A percentile compares a stretch with the other conserved stretches of the same genome.
These are phyloP conservation scores for Tolypocladium tropicale DNA, from an alignment of 2,329 filamentous ascomycete genomes.

Conservation along the genomic window DNA sequence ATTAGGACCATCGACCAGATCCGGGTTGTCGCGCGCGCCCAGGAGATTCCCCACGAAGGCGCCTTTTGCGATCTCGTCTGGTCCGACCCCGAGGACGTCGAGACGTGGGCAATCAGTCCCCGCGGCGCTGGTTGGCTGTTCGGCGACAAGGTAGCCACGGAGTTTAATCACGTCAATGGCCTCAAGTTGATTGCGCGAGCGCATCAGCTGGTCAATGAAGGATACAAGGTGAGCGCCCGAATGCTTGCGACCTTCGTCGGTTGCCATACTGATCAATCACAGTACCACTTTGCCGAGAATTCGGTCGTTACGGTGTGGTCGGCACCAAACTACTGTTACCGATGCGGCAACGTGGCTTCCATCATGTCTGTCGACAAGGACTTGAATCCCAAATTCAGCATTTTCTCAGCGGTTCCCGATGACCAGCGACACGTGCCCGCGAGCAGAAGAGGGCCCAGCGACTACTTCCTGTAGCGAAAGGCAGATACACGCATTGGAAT, in stretches of 20 bases:
- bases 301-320: slow-evolving; percentile 98
- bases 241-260: neutral
- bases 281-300: slow-evolving; percentile 91
- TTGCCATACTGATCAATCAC: slow-evolving; percentile 15
- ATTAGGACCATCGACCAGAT: slow-evolving; percentile 99
- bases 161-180: slow-evolving; percentile 94
- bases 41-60: slow-evolving; percentile 96
- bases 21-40: slow-evolving; percentile 92
- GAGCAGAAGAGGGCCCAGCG: slow-evolving; percentile 54
- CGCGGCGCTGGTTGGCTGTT: slow-evolving; percentile 97
- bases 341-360: slow-evolving; percentile 92
- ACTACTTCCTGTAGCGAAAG: slow-evolving; percentile 54
- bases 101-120: slow-evolving; percentile 92
- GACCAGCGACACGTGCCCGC: slow-evolving; percentile 72
- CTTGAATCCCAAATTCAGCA: slow-evolving; percentile 82
- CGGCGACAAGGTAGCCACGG: slow-evolving; percentile 91
- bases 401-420: slow-evolving; percentile 83
- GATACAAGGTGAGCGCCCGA: slow-evolving; percentile 64
- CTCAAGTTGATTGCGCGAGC: slow-evolving; percentile 92
- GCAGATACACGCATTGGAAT: slow-evolving; percentile 10
- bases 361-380: slow-evolving; percentile 88
- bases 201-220: slow-evolving; percentile 97
- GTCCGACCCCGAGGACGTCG: slow-evolving; percentile 95
- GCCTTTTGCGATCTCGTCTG: slow-evolving; percentile 97
- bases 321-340: slow-evolving; percentile 89